These are phyloP conservation scores for Trichoderma oligosporum DNA, from an alignment of 2,329 filamentous ascomycete species.

Conservation along the genomic window DNA sequence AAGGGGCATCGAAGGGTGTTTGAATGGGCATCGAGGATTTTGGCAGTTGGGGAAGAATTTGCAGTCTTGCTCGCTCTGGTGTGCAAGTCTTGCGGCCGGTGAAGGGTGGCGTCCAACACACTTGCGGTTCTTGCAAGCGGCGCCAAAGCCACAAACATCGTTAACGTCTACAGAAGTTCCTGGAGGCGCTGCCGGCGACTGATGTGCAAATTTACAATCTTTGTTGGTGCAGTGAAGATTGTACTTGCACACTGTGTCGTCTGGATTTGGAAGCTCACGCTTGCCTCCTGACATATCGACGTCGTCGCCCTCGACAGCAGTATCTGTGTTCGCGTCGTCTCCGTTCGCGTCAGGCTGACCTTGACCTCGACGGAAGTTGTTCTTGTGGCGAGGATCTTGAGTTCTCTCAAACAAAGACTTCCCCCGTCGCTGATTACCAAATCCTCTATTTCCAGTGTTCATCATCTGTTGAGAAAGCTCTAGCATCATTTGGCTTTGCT, in stretches of 20 bases:
- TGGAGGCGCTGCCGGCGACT: conserved; percentile 82
- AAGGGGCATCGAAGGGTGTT: conserved; percentile 78
- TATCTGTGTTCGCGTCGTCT: conserved; percentile 37
- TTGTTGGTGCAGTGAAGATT: conserved; percentile 84
- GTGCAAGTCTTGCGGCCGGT: conserved; percentile 72
- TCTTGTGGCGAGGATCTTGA: conserved; percentile 48
- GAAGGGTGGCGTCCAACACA: conserved; percentile 90
- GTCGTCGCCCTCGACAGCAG: conserved; percentile 50
- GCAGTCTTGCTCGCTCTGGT: conserved; percentile 82
- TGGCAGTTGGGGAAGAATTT: conserved; percentile 90
- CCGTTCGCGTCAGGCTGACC: conserved; percentile 38
- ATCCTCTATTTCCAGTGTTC: conserved; percentile 49
- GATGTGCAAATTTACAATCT: conserved; percentile 90
- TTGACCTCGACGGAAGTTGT: conserved; percentile 50
- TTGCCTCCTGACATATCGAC: conserved; percentile 57
- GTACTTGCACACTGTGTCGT: conserved; percentile 77
- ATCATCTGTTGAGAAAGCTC: conserved; percentile 64
- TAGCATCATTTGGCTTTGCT: conserved; percentile 82
- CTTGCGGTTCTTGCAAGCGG: conserved; percentile 92
- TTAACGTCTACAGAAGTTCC: conserved; percentile 72
- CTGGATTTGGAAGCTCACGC: conserved; percentile 54
- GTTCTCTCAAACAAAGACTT: conserved; percentile 74
- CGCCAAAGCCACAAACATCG: conserved; percentile 79
- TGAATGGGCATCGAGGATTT: conserved; percentile 82
- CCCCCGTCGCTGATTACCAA: conserved; percentile 39